A percentile compares a stretch with the other conserved stretches of the same genome.
These are phyloP conservation scores for Hypoxylon cercidicola DNA, from an alignment of 495 filamentous ascomycete genomes.

Conservation along the genomic window DNA sequence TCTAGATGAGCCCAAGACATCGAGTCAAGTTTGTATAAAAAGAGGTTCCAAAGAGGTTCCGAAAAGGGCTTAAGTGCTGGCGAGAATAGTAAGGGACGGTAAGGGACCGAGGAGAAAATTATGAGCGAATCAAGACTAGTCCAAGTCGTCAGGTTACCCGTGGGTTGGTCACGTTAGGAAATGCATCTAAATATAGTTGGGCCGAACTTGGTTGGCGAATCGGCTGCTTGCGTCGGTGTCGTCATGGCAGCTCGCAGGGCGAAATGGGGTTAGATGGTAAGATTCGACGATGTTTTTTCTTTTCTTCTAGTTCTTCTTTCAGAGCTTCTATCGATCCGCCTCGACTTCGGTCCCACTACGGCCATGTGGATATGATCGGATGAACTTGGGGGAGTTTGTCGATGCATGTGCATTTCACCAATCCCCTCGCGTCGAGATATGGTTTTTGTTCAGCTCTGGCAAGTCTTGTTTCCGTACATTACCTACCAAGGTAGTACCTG, in stretches of 20 bases:
- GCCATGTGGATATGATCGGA: constrained; percentile 30
- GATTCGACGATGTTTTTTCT: constrained; percentile 15
- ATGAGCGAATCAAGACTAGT: constrained; percentile 12
- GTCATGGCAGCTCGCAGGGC: constrained; percentile 32
- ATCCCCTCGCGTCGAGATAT: constrained; percentile 28
- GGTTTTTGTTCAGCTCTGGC: constrained; percentile 2
- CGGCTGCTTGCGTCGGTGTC: constrained; percentile 43
- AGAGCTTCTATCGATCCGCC: constrained; percentile 39
- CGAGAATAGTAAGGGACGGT: constrained; percentile 17
- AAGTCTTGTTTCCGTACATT: neutral
- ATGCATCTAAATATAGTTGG: constrained; percentile 39
- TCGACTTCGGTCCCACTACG: constrained; percentile 33
- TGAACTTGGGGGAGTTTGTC: constrained; percentile 18
- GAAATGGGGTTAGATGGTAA: constrained; percentile 4
- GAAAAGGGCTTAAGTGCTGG: constrained; percentile 11
- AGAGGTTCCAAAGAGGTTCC: constrained; percentile 10
- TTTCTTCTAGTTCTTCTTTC: constrained; percentile 42
- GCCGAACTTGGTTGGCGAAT: constrained; percentile 33
- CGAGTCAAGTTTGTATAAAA: constrained; percentile 3
- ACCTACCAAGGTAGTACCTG: no score
- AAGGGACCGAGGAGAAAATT: constrained; percentile 10
- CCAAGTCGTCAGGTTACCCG: constrained; percentile 27
- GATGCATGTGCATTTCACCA: constrained; percentile 18
- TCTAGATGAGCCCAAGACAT: constrained; percentile 22
- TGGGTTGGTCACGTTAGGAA: constrained; percentile 24